These are phyloP conservation scores for Xylariaceae sp. DNA, from an alignment of 2,329 filamentous ascomycete genomes.

Conservation along the genomic window DNA sequence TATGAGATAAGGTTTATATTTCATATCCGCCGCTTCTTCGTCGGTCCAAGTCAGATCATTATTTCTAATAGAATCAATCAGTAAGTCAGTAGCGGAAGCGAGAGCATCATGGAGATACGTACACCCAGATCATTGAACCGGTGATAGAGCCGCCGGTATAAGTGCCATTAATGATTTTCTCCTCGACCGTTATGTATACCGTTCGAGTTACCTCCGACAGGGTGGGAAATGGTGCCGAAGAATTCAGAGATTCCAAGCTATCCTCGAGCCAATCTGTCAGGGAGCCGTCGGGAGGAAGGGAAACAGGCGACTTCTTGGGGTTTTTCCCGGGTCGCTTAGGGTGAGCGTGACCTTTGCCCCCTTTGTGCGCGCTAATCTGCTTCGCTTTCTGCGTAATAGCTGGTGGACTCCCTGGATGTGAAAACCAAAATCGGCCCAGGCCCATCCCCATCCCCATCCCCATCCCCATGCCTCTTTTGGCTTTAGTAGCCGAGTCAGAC, in stretches of 20 bases:
- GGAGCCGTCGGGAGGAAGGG: slow-evolving; percentile 32
- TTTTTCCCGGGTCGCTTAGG: slow-evolving; percentile 20
- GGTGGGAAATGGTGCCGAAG: slow-evolving; percentile 32
- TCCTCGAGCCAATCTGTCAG: slow-evolving; percentile 41
- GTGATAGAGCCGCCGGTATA: slow-evolving; percentile 26
- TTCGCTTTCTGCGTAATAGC: not conserved
- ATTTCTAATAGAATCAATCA: slow-evolving; percentile 24
- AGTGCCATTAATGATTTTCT: slow-evolving; percentile 33
- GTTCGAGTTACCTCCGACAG: slow-evolving; percentile 45
- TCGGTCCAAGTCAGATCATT: slow-evolving; percentile 44
- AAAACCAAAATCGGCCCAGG: not conserved
- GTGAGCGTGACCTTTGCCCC: not conserved
- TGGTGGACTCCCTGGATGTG: not conserved
- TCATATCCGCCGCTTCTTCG: slow-evolving; percentile 17
- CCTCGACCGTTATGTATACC: slow-evolving; percentile 41
- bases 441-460: too few relatives aligned
- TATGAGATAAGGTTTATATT: slow-evolving; percentile 43
- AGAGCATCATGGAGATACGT: slow-evolving; percentile 11
- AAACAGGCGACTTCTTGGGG: slow-evolving; percentile 30
- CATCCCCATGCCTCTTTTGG: not conserved
- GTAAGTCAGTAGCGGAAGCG: not conserved
- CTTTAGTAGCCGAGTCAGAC: slow-evolving; percentile 11
- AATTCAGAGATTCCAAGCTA: slow-evolving; percentile 36
- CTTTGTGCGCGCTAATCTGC: not conserved
- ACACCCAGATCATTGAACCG: slow-evolving; percentile 35